A percentile compares a stretch with the other conserved stretches of the same genome.
These are phyloP conservation scores for Betula pendula DNA, from an alignment of 306 rosid species.

Conservation along the genomic window DNA sequence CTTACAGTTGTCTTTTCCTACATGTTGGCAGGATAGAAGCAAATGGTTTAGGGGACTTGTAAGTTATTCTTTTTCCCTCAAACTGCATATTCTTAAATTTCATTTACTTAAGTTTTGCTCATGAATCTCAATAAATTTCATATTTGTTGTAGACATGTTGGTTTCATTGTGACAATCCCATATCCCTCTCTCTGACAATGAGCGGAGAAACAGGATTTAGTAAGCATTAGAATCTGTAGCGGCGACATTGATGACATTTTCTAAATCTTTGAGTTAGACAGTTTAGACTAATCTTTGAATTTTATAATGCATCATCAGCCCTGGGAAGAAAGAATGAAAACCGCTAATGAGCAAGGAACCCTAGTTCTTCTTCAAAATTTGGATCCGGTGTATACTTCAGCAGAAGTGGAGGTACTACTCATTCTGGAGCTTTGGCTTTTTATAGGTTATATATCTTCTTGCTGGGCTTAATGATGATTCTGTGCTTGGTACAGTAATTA, in stretches of 20 bases:
- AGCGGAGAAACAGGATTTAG: background rate
- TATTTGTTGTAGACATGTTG: background rate
- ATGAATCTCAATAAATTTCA: slow-evolving; percentile 14
- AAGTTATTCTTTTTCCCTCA: slow-evolving; percentile 46
- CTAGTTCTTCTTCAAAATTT: slow-evolving; percentile 80
- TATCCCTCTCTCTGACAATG: background rate
- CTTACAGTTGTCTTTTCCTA: slow-evolving; percentile 40
- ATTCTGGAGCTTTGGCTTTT: slow-evolving; percentile 11
- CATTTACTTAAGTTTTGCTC: slow-evolving; percentile 11
- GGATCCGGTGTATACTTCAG: slow-evolving; percentile 71
- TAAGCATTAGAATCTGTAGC: background rate
- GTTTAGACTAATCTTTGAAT: slow-evolving; percentile 18
- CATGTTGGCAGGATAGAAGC: slow-evolving; percentile 71
- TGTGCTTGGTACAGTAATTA: slow-evolving; percentile 2
- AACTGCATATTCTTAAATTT: slow-evolving; percentile 11
- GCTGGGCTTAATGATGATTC: background rate
- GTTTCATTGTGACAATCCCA: background rate
- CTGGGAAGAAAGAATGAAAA: slow-evolving; percentile 73
- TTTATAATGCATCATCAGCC: slow-evolving; percentile 48
- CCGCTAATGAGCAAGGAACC: slow-evolving; percentile 62
- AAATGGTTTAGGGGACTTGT: slow-evolving; percentile 80
- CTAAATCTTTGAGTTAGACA: slow-evolving; percentile 5
- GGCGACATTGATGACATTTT: background rate
- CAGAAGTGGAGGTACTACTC: slow-evolving; percentile 74
- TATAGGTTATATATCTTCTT: slow-evolving; percentile 1